Base-by-base conservation (phyloP, 1,284 basidiomycete species). In the Marasmius oreades region DNA sequence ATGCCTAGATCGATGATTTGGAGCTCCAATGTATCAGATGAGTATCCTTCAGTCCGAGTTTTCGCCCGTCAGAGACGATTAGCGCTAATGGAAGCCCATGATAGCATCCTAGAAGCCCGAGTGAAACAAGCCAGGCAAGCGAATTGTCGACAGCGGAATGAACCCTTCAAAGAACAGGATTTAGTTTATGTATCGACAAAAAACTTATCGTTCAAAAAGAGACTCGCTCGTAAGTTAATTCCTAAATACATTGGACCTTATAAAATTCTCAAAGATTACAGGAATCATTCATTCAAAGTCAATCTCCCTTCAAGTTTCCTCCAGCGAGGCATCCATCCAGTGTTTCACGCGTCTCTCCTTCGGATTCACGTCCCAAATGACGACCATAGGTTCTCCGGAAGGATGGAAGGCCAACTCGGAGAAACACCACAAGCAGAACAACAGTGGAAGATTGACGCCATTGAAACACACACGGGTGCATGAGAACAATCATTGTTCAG, bases 181-280 rank as follows among this genome's bases (percentile, higher is more conserved):
- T 52, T 70, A 0, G 63, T 63, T 0, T 72, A 72, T 42, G 5
- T 72, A 0, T 70, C 66, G 0, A 71, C 67, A 0, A 65, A 67
- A 48, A 72, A 70, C 45, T 16, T 72, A 2, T 28, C 55, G 0
- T 44, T 70, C 5, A 67, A 63, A 0, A 69, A 69, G 39, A 65
- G 67, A 2, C 48, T 57, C 0, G 61, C 65, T 0, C 34, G 60
- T 0, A 73, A 72, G 42, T 53, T 72, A 0, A 18, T 57, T 0
- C 71, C 70, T 0, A 72, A 70, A 34, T 73, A 52, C 24, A 65
- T 72, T 20, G 63, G 69, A 0, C 70, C 70, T 0, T 73, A 66
- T 52, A 20, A 51, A 5, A 63, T 73, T 1, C 10, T 56, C 0
- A 46, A 59, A 14, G 66, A 68, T 48, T 67, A 59, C 28, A 5